These are phyloP conservation scores for Talaromyces ruber DNA, from an alignment of 495 filamentous ascomycete genomes.

Conservation along the genomic window DNA sequence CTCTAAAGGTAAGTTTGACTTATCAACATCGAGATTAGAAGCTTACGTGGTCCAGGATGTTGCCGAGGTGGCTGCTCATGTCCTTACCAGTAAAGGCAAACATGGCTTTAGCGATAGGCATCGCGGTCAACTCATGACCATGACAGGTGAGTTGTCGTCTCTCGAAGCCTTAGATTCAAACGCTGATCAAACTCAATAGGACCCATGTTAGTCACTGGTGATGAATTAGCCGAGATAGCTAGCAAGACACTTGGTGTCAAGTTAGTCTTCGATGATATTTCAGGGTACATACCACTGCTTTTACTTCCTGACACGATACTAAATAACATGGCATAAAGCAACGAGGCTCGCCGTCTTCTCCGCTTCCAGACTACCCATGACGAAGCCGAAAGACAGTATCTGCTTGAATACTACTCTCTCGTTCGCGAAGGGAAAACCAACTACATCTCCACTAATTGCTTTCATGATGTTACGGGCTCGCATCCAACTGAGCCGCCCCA, in stretches of 20 bases:
- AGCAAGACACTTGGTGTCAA: conserved; percentile 37
- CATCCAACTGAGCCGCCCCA: conserved; percentile 40
- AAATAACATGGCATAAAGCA: conserved; percentile 9
- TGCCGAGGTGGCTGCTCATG: conserved; percentile 26
- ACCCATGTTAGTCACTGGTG: conserved; percentile 42
- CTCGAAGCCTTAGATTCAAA: neutral
- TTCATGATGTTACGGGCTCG: conserved; percentile 44
- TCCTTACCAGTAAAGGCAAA: conserved; percentile 36
- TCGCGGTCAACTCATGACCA: conserved; percentile 45
- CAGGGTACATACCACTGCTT: conserved; percentile 24
- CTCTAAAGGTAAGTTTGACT: conserved; percentile 28
- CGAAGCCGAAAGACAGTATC: conserved; percentile 40
- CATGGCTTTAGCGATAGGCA: conserved; percentile 47
- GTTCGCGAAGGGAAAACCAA: conserved; percentile 53
- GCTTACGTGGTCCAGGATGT: conserved; percentile 46
- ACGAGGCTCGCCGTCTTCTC: conserved; percentile 40
- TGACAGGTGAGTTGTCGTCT: conserved; percentile 28
- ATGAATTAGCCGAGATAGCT: conserved; percentile 43
- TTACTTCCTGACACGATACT: neutral
- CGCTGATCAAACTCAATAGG: conserved; percentile 13
- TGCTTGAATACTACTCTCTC: conserved; percentile 51
- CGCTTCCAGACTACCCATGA: conserved; percentile 31
- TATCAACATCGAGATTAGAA: neutral
- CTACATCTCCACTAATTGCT: conserved; percentile 48
- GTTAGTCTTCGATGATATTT: conserved; percentile 46